A percentile compares a stretch with the other conserved stretches of the same genome.
Evolutionary conservation across 192 early-diverging fungal genomes (phyloP).

Genomic region (Jimgerdemannia flammicorona): DNA sequence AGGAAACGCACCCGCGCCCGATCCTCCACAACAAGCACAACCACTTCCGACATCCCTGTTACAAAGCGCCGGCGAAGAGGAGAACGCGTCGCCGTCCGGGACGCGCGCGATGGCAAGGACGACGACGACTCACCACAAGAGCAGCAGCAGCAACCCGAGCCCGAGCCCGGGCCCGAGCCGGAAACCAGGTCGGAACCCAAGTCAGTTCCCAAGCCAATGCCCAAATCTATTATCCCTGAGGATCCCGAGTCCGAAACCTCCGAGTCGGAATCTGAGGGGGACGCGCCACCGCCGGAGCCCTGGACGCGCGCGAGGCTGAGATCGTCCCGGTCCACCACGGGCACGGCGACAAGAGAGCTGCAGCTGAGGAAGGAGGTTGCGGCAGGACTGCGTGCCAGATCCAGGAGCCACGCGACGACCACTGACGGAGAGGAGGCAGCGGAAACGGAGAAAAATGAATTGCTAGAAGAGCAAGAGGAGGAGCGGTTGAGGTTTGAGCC

Average conservation of each 20-base stretch:
- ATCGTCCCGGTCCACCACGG: neutral
- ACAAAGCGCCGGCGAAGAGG: neutral
- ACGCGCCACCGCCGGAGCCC: conserved; percentile 17
- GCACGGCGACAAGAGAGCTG: neutral
- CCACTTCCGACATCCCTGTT: neutral
- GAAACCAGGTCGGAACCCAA: no score
- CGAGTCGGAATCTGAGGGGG: conserved; percentile 25
- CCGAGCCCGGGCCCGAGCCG: no score
- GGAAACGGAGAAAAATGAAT: neutral
- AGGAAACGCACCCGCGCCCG: conserved; percentile 19
- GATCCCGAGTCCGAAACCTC: neutral
- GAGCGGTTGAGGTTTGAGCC: neutral
- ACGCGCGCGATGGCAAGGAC: no score
- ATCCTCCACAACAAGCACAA: conserved; percentile 8
- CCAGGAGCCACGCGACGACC: neutral
- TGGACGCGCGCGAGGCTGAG: conserved; percentile 21
- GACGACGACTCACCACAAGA: no score
- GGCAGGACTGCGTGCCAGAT: neutral
- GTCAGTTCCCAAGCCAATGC: no score
- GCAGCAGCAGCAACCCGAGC: no score
- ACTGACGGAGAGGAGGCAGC: neutral
- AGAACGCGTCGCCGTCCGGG: neutral
- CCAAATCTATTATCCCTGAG: neutral
- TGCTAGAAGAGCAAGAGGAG: neutral
- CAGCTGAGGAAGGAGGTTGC: neutral